Evolutionary conservation across 345 rosid genomes (phyloP).

Genomic region (Nephelium lappaceum): DNA sequence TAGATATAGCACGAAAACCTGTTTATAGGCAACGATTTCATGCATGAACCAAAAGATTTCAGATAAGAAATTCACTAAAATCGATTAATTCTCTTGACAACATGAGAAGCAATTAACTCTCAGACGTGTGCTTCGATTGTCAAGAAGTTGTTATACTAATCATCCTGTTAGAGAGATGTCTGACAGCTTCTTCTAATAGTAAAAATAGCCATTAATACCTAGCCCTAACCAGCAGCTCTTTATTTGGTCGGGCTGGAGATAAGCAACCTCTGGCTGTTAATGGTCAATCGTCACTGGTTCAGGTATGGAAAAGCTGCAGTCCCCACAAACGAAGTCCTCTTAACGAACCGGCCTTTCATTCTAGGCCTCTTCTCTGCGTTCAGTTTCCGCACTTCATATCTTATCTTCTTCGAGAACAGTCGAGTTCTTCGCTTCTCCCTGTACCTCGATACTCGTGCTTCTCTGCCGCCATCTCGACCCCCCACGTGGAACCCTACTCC

Average conservation of each 20-base stretch:
- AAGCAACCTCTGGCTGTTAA: conserved; percentile 6
- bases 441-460: conserved; percentile 60
- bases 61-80: conserved; percentile 6
- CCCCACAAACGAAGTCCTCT: conserved; percentile 46
- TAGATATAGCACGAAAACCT: not conserved
- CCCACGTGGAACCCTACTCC: conserved; percentile 17
- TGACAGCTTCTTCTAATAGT: not conserved
- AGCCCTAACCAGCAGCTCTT: conserved; percentile 1
- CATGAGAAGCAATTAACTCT: not conserved
- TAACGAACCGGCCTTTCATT: conserved; percentile 72
- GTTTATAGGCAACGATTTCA: not conserved
- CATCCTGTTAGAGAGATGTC: conserved; percentile 13
- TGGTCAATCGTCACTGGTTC: not conserved
- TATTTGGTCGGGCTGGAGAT: not conserved
- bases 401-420: conserved; percentile 69
- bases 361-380: conserved; percentile 77
- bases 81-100: conserved; percentile 3
- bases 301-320: conserved; percentile 15
- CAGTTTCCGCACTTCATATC: conserved; percentile 70
- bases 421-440: conserved; percentile 63
- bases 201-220: not conserved
- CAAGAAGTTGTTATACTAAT: not conserved
- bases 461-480: conserved; percentile 45
- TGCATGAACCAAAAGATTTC: conserved; percentile 4
- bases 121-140: not conserved